Base-by-base conservation (phyloP, 1,139 yeast genomes). In the Yamadazyma atmosphaerica region DNA sequence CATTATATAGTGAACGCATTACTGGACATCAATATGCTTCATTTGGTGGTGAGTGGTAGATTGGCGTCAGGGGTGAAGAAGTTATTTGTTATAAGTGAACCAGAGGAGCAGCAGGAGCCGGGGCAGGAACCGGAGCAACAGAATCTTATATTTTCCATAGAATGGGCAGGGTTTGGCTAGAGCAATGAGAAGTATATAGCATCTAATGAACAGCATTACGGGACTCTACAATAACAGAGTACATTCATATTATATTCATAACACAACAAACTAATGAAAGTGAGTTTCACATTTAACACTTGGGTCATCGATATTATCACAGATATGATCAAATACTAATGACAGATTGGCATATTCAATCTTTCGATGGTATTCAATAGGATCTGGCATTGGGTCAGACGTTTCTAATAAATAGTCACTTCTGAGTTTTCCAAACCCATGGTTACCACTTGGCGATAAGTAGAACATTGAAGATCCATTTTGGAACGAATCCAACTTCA, bases 41-140 rank as follows among this genome's bases (percentile, higher is more conserved):
- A 80, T 39, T 58, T 89, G 22, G 80, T 88, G 0, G 82, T 84
- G 18, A 89, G 95, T 17, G 97, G 98, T 0, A 69, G 98, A 46
- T 63, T 92, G 39, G 96, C 96, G 1, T 89, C 98, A 0, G 84
- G 94, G 1, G 98, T 92, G 9, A 90, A 92, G 58, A 92, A 92
- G 59, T 71, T 85, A 27, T 86, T 89, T 86, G 77, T 86, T 8
- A 60, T 90, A 13, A 28, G 40, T 9, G 43, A 34, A 7, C 37
- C 35, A 4, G 33, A 21, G 9, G 40, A 10, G 23, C 21, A 13
- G 21, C 17, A 4, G 83, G 77, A 19, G 61, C 55, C 17, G 45
- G 43, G 28, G 45, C 46, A 10, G 26, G n/a, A n/a, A n/a, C n/a
- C n/a, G n/a, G n/a, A n/a, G n/a, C n/a, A n/a, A n/a, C n/a, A 44